Evolutionary conservation across 2,329 filamentous ascomycete genomes (phyloP), one percentile per base, ranked within the genome.

Genomic region (Xylaria sp.): DNA sequence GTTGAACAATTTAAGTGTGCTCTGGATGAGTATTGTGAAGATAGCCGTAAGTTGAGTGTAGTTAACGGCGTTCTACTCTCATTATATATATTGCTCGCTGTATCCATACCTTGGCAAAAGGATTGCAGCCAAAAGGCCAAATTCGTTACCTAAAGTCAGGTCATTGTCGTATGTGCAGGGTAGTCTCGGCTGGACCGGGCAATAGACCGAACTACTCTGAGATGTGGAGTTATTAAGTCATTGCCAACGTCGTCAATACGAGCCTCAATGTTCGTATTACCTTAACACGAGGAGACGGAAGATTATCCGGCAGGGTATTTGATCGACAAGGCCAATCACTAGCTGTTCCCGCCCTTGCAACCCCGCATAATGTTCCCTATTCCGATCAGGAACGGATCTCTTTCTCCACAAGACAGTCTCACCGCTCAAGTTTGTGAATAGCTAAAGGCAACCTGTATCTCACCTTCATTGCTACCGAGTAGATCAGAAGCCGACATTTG

Each of bases 181-280:
- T 37, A 45, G 53, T 38, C 33, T 40, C 53, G 52, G 58, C 21
- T 21, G 37, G 14, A 40, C 28, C 52, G 47, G 59, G 28, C 40
- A 47, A 43, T 14, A 28, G 40, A 23, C 35, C 15, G 12, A 15
- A 12, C 31, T 57, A 21, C 21, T 52, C 17, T 46, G 15, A 33
- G 40, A 40, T 46, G 47, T 57, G 53, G 53, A 46, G 59, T 40
- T 12, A 23, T 50, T 49, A 11, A 37, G 54, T 43, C 40, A 49
- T 54, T 4, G 28, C 17, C n/a, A 53, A 38, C 28, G 49, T 53
- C 54, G 58, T 56, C 60, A 58, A 62, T 58, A 62, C 60, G 60
- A 62, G 60, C 47, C 54, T 51, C 49, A 49, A 58, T 53, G 15
- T 43, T 62, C 60, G 60, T 62, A 62, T 62, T 58, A 54, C 35